These are phyloP conservation scores for Tilletiopsis washingtonensis DNA, from an alignment of 1,284 basidiomycete species.

Conservation along the genomic window DNA sequence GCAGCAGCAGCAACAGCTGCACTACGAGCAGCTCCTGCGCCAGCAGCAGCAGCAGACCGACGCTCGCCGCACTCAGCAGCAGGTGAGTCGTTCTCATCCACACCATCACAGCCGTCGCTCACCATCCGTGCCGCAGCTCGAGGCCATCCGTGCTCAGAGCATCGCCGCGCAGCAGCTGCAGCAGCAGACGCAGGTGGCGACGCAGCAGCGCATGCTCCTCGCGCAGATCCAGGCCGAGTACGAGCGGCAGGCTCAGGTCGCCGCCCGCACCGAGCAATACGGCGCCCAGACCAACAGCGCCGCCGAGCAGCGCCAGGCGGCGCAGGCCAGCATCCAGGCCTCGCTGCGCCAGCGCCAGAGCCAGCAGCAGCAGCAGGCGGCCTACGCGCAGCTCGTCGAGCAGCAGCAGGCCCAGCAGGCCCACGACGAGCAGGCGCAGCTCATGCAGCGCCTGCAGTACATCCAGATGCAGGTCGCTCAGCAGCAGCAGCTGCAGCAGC, in stretches of 20 bases:
- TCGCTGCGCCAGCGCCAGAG: conserved; percentile 31
- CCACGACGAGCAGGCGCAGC: not conserved
- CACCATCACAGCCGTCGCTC: not conserved
- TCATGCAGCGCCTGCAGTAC: conserved; percentile 9
- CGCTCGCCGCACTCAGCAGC: conserved; percentile 18
- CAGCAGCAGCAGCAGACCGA: conserved; percentile 21
- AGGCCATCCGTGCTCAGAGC: conserved; percentile 29
- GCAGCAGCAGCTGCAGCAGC: conserved; percentile 8
- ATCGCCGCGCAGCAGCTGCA: conserved; percentile 29
- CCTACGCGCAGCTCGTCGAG: conserved; percentile 13
- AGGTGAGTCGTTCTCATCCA: conserved; percentile 7
- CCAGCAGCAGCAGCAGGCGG: conserved; percentile 29
- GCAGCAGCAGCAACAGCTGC: conserved; percentile 20
- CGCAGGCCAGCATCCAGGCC: conserved; percentile 36
- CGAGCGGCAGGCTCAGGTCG: conserved; percentile 12
- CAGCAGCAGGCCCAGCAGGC: conserved; percentile 7
- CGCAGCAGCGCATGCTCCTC: conserved; percentile 33
- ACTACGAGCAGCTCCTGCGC: conserved; percentile 20
- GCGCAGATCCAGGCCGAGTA: conserved; percentile 28
- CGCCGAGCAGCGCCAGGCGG: conserved; percentile 34
- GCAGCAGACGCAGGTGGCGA: conserved; percentile 14
- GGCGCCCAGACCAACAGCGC: conserved; percentile 13
- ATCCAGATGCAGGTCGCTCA: not conserved
- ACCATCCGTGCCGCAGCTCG: conserved; percentile 11
- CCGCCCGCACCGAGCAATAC: not conserved